Percentiles rank a stretch among this genome's conserved stretches.
Evolutionary conservation across 2,329 filamentous ascomycete species (phyloP).

Genomic region (Colletotrichum tropicale): DNA sequence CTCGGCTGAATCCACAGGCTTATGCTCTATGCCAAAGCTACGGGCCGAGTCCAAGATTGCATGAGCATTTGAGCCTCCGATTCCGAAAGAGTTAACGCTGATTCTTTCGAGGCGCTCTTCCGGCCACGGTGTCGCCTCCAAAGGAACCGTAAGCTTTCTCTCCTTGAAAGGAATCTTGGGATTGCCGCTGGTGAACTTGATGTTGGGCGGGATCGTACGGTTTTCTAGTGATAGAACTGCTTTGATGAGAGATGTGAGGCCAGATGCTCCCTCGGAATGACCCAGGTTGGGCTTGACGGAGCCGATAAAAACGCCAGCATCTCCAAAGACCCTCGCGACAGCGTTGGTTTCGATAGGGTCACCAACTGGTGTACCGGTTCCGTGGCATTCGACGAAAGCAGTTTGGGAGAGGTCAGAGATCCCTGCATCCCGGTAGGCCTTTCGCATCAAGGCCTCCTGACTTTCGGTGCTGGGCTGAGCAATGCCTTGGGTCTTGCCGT

Average conservation of each 20-base stretch:
- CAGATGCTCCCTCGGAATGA: conserved; percentile 47
- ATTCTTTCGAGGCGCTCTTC: conserved; percentile 29
- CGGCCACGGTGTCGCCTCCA: neutral
- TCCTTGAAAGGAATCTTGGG: conserved; percentile 17
- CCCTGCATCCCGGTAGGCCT: neutral
- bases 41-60: neutral
- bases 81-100: conserved; percentile 41
- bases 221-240: conserved; percentile 42
- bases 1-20: neutral
- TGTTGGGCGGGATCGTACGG: conserved; percentile 39
- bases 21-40: neutral
- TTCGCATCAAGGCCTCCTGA: conserved; percentile 33
- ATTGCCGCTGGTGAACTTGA: conserved; percentile 35
- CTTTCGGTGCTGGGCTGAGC: conserved; percentile 37
- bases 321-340: conserved; percentile 31
- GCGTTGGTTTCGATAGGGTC: conserved; percentile 48
- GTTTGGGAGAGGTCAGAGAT: neutral
- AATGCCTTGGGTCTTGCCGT: conserved; percentile 39
- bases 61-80: conserved; percentile 40
- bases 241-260: conserved; percentile 48
- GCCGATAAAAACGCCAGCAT: conserved; percentile 26
- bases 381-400: conserved; percentile 30
- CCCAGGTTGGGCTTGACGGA: conserved; percentile 39
- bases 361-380: conserved; percentile 44
- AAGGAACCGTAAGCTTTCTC: conserved; percentile 32